Evolutionary conservation across 2,329 filamentous ascomycete species (phyloP).

Genomic region (Verticillium alfalfae): DNA sequence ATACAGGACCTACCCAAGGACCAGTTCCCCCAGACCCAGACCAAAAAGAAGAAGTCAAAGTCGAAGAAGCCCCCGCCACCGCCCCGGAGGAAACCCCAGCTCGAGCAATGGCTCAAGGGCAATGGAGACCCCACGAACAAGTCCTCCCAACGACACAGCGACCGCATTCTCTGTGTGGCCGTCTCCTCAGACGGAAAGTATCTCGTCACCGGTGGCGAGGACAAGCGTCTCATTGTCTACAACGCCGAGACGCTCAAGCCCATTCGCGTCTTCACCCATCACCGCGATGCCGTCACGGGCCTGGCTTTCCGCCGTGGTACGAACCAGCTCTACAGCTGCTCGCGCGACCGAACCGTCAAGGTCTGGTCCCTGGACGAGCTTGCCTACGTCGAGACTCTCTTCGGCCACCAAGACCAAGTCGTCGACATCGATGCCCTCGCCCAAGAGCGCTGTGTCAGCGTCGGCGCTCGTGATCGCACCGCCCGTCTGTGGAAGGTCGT

Average conservation of each 20-base stretch:
- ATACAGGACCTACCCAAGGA: constrained; percentile 60
- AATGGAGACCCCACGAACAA: constrained; percentile 54
- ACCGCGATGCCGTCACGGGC: constrained; percentile 80
- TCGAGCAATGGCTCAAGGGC: constrained; percentile 58
- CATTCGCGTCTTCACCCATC: constrained; percentile 80
- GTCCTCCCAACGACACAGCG: constrained; percentile 71
- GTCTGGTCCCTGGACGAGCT: constrained; percentile 90
- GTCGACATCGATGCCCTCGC: constrained; percentile 77
- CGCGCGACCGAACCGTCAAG: constrained; percentile 89
- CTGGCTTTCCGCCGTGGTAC: constrained; percentile 81
- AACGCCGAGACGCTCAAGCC: constrained; percentile 74
- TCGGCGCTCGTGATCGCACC: constrained; percentile 85
- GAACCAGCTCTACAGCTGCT: constrained; percentile 88
- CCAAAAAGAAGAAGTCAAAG: constrained; percentile 36
- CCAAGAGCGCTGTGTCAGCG: constrained; percentile 84
- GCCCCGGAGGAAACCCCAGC: constrained; percentile 56
- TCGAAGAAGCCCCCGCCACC: constrained; percentile 52
- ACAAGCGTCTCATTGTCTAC: constrained; percentile 83
- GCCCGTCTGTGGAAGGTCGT: constrained; percentile 93
- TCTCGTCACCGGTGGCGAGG: constrained; percentile 82
- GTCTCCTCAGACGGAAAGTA: constrained; percentile 86
- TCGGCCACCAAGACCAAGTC: constrained; percentile 91
- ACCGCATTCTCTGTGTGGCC: constrained; percentile 75
- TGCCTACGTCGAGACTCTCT: constrained; percentile 91
- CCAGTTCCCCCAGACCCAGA: constrained; percentile 47